Evolutionary conservation across 768 basidiomycete species (phyloP).

Genomic region (Leccinum subtestaceum): DNA sequence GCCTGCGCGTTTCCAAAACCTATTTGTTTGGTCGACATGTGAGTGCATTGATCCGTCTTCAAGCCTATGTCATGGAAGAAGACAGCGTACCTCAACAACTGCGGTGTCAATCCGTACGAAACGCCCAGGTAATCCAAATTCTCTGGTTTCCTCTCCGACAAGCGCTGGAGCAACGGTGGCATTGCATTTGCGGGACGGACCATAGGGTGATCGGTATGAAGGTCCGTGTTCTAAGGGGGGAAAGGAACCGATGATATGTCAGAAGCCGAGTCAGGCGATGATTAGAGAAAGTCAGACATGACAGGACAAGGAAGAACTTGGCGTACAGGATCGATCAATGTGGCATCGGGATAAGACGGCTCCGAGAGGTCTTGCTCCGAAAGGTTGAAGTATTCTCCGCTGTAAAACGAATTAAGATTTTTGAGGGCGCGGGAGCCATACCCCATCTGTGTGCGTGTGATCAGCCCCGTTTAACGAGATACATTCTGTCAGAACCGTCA

Average conservation of each 20-base stretch:
- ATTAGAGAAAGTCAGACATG: neutral
- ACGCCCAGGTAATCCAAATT: slow-evolving; percentile 92
- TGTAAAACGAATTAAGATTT: slow-evolving; percentile 86
- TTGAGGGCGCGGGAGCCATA: slow-evolving; percentile 90
- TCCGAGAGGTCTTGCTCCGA: slow-evolving; percentile 57
- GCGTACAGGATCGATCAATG: slow-evolving; percentile 46
- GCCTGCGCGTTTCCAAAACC: slow-evolving; percentile 95
- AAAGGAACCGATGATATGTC: neutral
- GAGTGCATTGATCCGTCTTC: neutral
- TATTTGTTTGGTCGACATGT: slow-evolving; percentile 13
- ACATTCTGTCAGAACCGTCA: neutral
- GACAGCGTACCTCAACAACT: slow-evolving; percentile 60
- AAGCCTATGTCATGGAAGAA: neutral
- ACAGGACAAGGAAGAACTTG: neutral
- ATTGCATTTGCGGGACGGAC: slow-evolving; percentile 73
- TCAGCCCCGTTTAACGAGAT: slow-evolving; percentile 3
- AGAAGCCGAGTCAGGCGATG: neutral
- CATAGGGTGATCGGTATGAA: slow-evolving; percentile 76
- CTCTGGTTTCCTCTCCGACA: slow-evolving; percentile 89
- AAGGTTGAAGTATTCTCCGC: slow-evolving; percentile 86
- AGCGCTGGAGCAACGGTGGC: slow-evolving; percentile 89
- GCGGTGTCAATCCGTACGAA: slow-evolving; percentile 90
- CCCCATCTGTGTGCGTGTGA: slow-evolving; percentile 70
- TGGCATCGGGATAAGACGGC: slow-evolving; percentile 58
- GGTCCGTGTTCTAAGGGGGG: slow-evolving; percentile 40